Conservation (phyloP, 305 asterid species). For the Ajuga reptans region DNA sequence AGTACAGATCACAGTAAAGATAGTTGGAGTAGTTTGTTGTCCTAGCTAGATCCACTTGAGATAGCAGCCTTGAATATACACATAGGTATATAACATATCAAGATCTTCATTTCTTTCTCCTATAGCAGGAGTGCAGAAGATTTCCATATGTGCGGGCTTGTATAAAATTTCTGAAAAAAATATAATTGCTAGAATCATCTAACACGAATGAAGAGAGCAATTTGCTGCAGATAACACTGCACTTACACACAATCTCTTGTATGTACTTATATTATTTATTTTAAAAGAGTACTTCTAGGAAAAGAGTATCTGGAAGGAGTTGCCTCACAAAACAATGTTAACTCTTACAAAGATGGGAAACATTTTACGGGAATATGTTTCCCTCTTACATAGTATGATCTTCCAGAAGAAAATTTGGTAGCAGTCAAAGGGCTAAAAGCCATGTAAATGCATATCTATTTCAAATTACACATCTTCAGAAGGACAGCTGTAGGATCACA, state of each 20-base stretch:
- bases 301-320: background rate
- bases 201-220: background rate
- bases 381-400: slow-evolving; percentile 14
- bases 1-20: slow-evolving; percentile 16
- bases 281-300: too few relatives aligned
- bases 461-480: slow-evolving; percentile 14
- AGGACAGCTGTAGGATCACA: slow-evolving; percentile 3
- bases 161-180: background rate
- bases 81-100: slow-evolving; percentile 5
- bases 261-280: background rate
- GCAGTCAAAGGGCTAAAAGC: slow-evolving; percentile 11
- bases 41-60: too few relatives aligned
- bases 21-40: too few relatives aligned
- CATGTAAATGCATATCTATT: slow-evolving; percentile 5
- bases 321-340: slow-evolving; percentile 14
- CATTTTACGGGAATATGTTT: background rate
- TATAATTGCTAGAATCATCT: background rate
- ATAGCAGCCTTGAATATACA: too few relatives aligned
- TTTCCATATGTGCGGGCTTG: background rate
- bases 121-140: background rate
- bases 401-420: slow-evolving; percentile 6
- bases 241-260: background rate
- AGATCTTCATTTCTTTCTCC: background rate
- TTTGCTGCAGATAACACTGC: background rate
- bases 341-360: slow-evolving; percentile 16